Conservation (phyloP, 2,329 filamentous ascomycete species). For the Xylaria sp. region DNA sequence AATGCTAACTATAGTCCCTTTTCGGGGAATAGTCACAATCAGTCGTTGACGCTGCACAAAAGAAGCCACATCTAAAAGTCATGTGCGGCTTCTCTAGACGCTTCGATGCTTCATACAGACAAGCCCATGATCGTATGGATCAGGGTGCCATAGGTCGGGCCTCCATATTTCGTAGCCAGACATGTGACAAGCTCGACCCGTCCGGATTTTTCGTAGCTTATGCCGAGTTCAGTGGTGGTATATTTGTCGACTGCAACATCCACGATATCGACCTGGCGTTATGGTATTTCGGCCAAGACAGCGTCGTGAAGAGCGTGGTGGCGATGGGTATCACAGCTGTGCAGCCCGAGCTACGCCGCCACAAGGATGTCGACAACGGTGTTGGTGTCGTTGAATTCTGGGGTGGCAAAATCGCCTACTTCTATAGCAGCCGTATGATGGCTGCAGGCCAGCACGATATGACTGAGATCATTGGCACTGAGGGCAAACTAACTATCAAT, state of each 20-base stretch:
- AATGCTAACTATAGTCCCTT: too few species aligned
- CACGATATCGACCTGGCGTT: conserved; percentile 75
- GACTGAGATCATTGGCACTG: conserved; percentile 74
- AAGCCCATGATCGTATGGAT: conserved; percentile 63
- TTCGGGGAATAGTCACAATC: too few species aligned
- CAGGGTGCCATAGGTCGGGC: conserved; percentile 67
- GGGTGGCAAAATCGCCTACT: conserved; percentile 69
- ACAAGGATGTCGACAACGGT: conserved; percentile 70
- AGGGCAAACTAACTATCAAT: conserved; percentile 71
- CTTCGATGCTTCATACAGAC: conserved; percentile 73
- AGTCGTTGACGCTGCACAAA: too few species aligned
- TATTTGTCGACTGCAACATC: conserved; percentile 76
- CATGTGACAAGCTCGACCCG: conserved; percentile 73
- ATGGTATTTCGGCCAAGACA: conserved; percentile 69
- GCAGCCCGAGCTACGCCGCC: conserved; percentile 62
- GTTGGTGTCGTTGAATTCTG: conserved; percentile 73
- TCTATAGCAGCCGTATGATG: conserved; percentile 74
- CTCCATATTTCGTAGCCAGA: conserved; percentile 71
- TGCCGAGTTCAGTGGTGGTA: conserved; percentile 71
- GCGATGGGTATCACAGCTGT: conserved; percentile 68
- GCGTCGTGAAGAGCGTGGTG: conserved; percentile 63
- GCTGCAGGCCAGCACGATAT: conserved; percentile 73
- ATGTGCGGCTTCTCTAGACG: conserved; percentile 67
- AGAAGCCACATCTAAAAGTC: too few species aligned
- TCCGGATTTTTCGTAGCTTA: conserved; percentile 75